Conservation (phyloP, 1,284 basidiomycete species). For the Heterobasidion parviporum region DNA sequence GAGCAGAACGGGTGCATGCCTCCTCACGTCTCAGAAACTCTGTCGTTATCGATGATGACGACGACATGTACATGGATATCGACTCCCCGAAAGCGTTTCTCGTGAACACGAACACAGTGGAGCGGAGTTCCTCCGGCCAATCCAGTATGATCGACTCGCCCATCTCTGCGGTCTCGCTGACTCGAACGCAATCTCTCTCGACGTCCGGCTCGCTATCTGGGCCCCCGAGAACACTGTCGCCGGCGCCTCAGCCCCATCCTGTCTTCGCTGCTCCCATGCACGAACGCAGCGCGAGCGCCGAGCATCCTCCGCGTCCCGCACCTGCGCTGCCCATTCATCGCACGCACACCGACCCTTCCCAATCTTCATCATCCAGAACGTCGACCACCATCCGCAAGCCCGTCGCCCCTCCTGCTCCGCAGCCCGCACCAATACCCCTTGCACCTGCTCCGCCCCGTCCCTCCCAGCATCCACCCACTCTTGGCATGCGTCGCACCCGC, state of each 20-base stretch:
- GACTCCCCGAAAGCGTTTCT: neutral
- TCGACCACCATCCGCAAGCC: no score
- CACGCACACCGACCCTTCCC: neutral
- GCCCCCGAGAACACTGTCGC: neutral
- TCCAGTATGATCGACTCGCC: neutral
- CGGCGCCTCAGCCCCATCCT: neutral
- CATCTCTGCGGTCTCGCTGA: neutral
- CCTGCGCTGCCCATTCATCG: neutral
- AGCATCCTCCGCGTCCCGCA: neutral
- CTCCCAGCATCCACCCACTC: neutral
- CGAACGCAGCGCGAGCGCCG: neutral
- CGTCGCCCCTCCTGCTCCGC: neutral
- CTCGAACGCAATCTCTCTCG: neutral
- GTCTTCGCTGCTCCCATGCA: neutral
- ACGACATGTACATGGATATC: neutral
- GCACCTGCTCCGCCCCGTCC: neutral
- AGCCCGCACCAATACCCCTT: no score
- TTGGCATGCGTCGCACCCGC: conserved; percentile 1
- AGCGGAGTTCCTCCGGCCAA: neutral
- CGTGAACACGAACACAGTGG: neutral
- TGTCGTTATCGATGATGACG: neutral
- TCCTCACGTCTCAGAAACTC: neutral
- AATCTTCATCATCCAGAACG: neutral
- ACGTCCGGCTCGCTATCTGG: neutral
- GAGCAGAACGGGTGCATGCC: neutral